These are phyloP conservation scores for Aegilops sharonensis DNA, from an alignment of 176 grass and related monocot species.

Conservation along the genomic window DNA sequence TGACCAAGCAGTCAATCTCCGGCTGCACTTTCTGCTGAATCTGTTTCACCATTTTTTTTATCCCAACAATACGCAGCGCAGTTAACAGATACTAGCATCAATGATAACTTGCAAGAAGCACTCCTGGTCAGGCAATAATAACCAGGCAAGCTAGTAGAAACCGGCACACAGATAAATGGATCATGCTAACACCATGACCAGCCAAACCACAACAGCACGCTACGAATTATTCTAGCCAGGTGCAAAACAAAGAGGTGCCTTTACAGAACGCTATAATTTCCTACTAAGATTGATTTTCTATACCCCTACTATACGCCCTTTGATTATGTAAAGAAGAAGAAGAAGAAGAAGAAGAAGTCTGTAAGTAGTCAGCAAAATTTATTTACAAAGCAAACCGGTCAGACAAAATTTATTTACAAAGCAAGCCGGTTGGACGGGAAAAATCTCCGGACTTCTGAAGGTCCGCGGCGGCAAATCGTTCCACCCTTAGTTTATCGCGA, in stretches of 20 bases:
- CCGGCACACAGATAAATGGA: not conserved
- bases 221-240: slow-evolving; percentile 12
- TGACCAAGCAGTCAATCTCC: not conserved
- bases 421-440: not conserved
- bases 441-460: not conserved
- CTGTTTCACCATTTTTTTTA: not conserved
- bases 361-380: not conserved
- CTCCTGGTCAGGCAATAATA: not conserved
- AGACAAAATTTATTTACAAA: not conserved
- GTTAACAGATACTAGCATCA: not conserved
- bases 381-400: not conserved
- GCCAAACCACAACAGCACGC: not conserved
- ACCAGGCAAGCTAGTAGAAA: not conserved
- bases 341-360: not conserved
- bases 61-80: not conserved
- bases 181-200: not conserved
- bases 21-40: not conserved
- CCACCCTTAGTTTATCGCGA: slow-evolving; percentile 59
- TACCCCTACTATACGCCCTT: not conserved
- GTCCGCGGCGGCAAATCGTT: not conserved
- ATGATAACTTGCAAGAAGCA: not conserved
- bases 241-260: not conserved
- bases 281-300: not conserved
- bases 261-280: slow-evolving; percentile 4
- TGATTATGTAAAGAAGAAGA: not conserved